Evolutionary conservation across 1,139 yeast genomes (phyloP), one percentile per base, ranked within the genome.

Genomic region (Yamadazyma pseudoaaseri): DNA sequence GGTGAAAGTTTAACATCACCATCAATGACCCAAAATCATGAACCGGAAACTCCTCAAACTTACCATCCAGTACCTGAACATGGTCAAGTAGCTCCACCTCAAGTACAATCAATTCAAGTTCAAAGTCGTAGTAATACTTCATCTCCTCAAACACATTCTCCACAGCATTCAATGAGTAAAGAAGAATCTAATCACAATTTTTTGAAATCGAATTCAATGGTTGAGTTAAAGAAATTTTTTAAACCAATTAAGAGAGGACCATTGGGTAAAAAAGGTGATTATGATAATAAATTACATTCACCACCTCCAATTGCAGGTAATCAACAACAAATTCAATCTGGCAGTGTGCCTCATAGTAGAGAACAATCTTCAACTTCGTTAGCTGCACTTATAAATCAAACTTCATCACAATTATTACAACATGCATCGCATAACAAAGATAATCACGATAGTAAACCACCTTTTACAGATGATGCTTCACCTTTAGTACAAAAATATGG

Each of bases 401-500:
- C 75, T 1, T 65, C 71, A 2, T 44, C 60, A 6, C 75, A 70
- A 46, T 56, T 70, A 26, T 59, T 70, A 27, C 66, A 65, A 31
- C 62, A 60, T 44, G 69, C 70, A 3, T 55, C 69, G 13, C 47
- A 51, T 16, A 51, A 35, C 18, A 47, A 35, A 31, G 39, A 31
- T 49, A 14, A 17, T 17, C 29, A 23, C 20, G 38, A 49, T 44
- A 51, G 47, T 32, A 60, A 61, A 43, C 71, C 69, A 41, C 74
- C 74, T 1, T 67, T 67, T 42, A 65, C 72, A 8, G 74, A 68
- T 40, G 74, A 67, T 39, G 84, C 79, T 43, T 73, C 84, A n/a
- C 76, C 80, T 2, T 66, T 86, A 39, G 84, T 80, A 16, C 84
- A 82, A 47, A 86, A 90, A 55, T 94, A 92, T 59, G 95, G 96